A percentile compares a stretch with the other conserved stretches of the same genome.
Evolutionary conservation across 352 stramenopile species (phyloP).

Genomic region (Pythium pyrilobum): DNA sequence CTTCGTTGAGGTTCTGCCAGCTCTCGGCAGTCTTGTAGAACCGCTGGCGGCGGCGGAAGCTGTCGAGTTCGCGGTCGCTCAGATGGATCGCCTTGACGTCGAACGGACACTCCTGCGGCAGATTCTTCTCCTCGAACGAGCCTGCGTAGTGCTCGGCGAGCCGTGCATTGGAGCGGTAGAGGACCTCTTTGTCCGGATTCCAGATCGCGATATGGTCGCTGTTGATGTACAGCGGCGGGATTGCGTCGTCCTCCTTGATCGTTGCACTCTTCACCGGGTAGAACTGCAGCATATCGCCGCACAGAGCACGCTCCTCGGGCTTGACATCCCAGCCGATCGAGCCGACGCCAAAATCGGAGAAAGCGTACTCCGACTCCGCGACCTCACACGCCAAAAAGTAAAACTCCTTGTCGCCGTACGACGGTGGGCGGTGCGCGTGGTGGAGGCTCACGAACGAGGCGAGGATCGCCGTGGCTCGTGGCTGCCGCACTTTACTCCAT

Average conservation of each 20-base stretch:
- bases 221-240: slow-evolving; percentile 54
- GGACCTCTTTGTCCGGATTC: slow-evolving; percentile 28
- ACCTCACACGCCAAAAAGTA: slow-evolving; percentile 71
- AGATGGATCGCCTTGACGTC: slow-evolving; percentile 41
- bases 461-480: slow-evolving; percentile 62
- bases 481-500: slow-evolving; percentile 63
- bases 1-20: background rate
- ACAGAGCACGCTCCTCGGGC: slow-evolving; percentile 36
- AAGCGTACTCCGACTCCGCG: slow-evolving; percentile 58
- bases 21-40: slow-evolving; percentile 24
- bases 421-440: slow-evolving; percentile 24
- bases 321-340: slow-evolving; percentile 37
- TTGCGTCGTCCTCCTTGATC: slow-evolving; percentile 9
- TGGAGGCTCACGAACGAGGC: slow-evolving; percentile 41
- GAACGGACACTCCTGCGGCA: slow-evolving; percentile 53
- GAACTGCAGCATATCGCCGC: slow-evolving; percentile 53
- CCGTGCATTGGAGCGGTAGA: slow-evolving; percentile 46
- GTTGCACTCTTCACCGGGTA: slow-evolving; percentile 29
- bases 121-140: slow-evolving; percentile 30
- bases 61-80: slow-evolving; percentile 27
- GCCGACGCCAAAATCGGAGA: slow-evolving; percentile 62
- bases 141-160: slow-evolving; percentile 46
- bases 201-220: slow-evolving; percentile 46
- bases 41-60: slow-evolving; percentile 37
- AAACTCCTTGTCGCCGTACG: slow-evolving; percentile 75